These are phyloP conservation scores for Phytopythium montanum DNA, from an alignment of 352 stramenopile genomes.

Conservation along the genomic window DNA sequence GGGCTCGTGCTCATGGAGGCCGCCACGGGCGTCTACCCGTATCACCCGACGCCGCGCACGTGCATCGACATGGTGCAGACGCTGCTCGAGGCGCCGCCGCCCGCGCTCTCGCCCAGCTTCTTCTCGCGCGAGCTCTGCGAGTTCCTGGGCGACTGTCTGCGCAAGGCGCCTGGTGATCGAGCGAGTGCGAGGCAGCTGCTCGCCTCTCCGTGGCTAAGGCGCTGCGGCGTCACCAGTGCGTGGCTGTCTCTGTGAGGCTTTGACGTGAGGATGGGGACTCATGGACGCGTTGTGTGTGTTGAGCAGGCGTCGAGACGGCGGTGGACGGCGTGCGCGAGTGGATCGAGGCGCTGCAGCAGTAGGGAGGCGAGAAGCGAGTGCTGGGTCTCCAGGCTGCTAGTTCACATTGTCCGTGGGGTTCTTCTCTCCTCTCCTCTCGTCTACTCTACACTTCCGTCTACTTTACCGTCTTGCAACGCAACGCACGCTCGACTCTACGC, in stretches of 20 bases:
- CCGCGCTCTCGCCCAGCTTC: conserved; percentile 55
- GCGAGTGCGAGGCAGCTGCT: conserved; percentile 57
- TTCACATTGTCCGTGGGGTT: conserved; percentile 1
- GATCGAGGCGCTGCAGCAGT: conserved; percentile 53
- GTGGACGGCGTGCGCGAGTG: conserved; percentile 59
- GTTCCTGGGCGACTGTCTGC: conserved; percentile 63
- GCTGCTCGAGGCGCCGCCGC: conserved; percentile 64
- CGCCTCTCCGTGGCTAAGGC: conserved; percentile 69
- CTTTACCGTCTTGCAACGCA: conserved; percentile 1
- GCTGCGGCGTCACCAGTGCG: conserved; percentile 62
- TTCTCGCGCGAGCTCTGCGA: conserved; percentile 75
- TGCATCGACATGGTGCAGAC: conserved; percentile 86
- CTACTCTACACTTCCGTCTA: conserved; percentile 1
- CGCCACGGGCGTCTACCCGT: conserved; percentile 87
- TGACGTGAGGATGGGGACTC: not conserved
- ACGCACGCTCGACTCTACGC: conserved; percentile 1
- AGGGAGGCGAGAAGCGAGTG: conserved; percentile 2
- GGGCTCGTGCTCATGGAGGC: conserved; percentile 92
- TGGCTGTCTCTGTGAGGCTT: too few relatives aligned
- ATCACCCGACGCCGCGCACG: conserved; percentile 64
- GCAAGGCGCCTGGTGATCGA: conserved; percentile 62
- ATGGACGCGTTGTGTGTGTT: not conserved
- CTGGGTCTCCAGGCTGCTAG: not conserved
- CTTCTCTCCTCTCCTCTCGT: not conserved
- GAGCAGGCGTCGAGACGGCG: conserved; percentile 24